Conservation (phyloP, 768 basidiomycete genomes). For the Suillus luteus region DNA sequence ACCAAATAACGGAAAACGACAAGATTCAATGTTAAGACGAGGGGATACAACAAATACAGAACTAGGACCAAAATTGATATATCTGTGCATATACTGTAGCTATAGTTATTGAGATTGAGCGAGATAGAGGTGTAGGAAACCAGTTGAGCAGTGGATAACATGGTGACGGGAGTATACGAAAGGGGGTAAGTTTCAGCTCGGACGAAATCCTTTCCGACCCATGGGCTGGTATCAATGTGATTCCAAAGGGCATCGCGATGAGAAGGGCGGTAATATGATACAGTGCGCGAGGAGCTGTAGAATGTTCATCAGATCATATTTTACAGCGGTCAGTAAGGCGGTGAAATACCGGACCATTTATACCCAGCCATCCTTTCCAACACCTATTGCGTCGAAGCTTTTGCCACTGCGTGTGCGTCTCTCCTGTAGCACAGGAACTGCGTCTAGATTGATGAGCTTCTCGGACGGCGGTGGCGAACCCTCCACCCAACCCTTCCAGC, state of each 20-base stretch:
- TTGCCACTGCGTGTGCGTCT: slow-evolving; percentile 82
- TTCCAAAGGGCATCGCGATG: slow-evolving; percentile 9
- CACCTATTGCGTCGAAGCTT: slow-evolving; percentile 78
- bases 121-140: slow-evolving; percentile 8
- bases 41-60: slow-evolving; percentile 10
- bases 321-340: slow-evolving; percentile 18
- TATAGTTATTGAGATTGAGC: slow-evolving; percentile 7
- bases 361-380: slow-evolving; percentile 79
- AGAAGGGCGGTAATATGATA: neutral
- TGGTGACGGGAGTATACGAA: neutral
- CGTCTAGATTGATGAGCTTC: slow-evolving; percentile 81
- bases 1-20: neutral
- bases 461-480: slow-evolving; percentile 79
- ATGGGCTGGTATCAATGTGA: slow-evolving; percentile 8
- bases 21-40: neutral
- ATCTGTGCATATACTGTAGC: slow-evolving; percentile 8
- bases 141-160: slow-evolving; percentile 6
- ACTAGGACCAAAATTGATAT: slow-evolving; percentile 12
- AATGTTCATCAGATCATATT: slow-evolving; percentile 2
- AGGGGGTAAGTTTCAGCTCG: neutral
- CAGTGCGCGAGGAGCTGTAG: neutral
- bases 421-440: slow-evolving; percentile 68
- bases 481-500: slow-evolving; percentile 92
- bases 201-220: slow-evolving; percentile 2
- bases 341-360: slow-evolving; percentile 46